These are phyloP conservation scores for Grosmannia clavigera DNA, from an alignment of 2,329 filamentous ascomycete species.

Conservation along the genomic window DNA sequence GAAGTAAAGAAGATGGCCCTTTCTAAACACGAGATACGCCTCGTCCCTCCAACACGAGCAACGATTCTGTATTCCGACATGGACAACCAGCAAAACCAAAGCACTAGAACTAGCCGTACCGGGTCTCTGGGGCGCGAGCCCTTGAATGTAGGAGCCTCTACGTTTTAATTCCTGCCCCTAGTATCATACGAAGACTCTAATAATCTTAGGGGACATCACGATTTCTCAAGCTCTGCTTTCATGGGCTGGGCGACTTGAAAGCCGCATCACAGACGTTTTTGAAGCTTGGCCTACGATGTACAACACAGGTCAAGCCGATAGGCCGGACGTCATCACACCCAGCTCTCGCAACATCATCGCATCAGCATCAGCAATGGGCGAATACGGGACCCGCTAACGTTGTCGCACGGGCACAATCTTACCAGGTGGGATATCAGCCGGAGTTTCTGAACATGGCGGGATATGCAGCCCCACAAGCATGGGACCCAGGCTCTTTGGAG, in stretches of 20 bases:
- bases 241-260: slow-evolving; percentile 11
- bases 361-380: not conserved
- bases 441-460: not conserved
- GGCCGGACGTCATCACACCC: slow-evolving; percentile 2
- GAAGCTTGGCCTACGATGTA: slow-evolving; percentile 10
- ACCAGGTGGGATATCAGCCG: not conserved
- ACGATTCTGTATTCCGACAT: slow-evolving; percentile 6
- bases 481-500: not conserved
- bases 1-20: not conserved
- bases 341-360: not conserved
- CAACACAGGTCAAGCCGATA: slow-evolving; percentile 4
- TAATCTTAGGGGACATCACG: not conserved
- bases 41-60: slow-evolving; percentile 10
- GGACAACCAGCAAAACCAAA: not conserved
- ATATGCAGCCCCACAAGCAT: not conserved
- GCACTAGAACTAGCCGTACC: not conserved
- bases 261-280: slow-evolving; percentile 9
- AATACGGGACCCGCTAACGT: not conserved
- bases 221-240: slow-evolving; percentile 12
- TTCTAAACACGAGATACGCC: slow-evolving; percentile 8
- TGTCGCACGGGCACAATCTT: not conserved
- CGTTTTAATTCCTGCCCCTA: not conserved
- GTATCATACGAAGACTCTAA: not conserved
- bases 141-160: not conserved
- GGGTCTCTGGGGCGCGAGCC: not conserved